Base-by-base conservation (phyloP, 768 basidiomycete genomes). In the Leccinum subtestaceum region DNA sequence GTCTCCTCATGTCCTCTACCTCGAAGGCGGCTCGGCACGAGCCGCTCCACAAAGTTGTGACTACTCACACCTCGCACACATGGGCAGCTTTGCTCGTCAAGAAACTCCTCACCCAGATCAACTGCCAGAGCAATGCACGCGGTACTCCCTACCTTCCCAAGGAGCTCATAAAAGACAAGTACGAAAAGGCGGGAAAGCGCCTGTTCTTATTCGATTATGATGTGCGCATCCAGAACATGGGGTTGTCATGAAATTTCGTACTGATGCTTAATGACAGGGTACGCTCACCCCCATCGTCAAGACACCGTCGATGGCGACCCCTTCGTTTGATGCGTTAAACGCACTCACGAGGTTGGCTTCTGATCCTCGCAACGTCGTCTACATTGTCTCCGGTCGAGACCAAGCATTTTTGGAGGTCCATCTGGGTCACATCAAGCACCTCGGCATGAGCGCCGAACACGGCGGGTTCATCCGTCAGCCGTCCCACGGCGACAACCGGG, bases 201-300 rank as follows among this genome's bases (percentile, higher is more conserved):
- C 72, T 98, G 61, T 88, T 98, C 73, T 81, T 98, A 74, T 94
- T 98, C 65, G 96, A 98, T 74, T 99, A 99, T 71, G 95, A 97
- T 70, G 92, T 93, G 60, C 67, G 90, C 81, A 17, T 46, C 55
- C 43, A 45, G 2, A 45, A 45, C 11, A 29, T 29, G 19, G n/a
- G n/a, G 19, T 6, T 19, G 43, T 19, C 11, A 4, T 45, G 11
- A 19, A 36, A 19, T 45, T 45, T 45, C 2, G 43, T 45, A 45
- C 43, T 45, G 2, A 45, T 45, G 43, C 19, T 19, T 11, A 19
- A 45, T 45, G 11, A 3, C 52, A 96, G 91, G 96, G 96, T 6
- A 99, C 96, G 0, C 86, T 99, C 60, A 88, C 96, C 2, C 96
- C 96, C 2, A 98, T 99, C 74, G 96, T 99, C 72, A 96, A 94